These are phyloP conservation scores for Mortierella claussenii DNA, from an alignment of 192 early-diverging fungal species.

Conservation along the genomic window DNA sequence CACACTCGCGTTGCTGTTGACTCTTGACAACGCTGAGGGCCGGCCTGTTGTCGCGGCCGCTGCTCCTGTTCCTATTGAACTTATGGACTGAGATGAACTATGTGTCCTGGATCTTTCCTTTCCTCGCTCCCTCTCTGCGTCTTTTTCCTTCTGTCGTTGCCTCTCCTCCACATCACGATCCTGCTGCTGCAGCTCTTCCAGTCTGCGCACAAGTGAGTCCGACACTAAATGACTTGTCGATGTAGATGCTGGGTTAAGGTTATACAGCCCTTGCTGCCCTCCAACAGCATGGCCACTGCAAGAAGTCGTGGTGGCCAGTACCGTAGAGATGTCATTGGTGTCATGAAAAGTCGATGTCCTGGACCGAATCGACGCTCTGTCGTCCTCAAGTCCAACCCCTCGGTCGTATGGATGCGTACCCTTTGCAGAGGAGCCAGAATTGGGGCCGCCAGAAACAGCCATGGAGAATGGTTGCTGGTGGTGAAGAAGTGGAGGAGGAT, in stretches of 20 bases:
- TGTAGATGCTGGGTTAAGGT: neutral
- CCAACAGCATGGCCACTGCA: neutral
- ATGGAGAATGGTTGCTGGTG: too few species aligned
- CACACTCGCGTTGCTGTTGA: constrained; percentile 45
- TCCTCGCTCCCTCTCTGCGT: neutral
- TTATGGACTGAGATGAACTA: neutral
- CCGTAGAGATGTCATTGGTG: constrained; percentile 11
- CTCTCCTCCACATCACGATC: constrained; percentile 24
- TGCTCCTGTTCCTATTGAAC: neutral
- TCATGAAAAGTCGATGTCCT: constrained; percentile 24
- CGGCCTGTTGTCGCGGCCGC: neutral
- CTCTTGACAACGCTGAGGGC: constrained; percentile 29
- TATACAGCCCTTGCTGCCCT: neutral
- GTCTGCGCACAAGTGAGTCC: constrained; percentile 40
- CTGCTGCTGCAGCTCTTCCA: constrained; percentile 45
- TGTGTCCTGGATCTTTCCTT: neutral
- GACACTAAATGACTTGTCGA: constrained; percentile 21
- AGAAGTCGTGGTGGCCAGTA: constrained; percentile 4
- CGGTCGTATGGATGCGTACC: constrained; percentile 8
- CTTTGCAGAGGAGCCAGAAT: neutral
- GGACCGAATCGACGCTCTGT: constrained; percentile 33
- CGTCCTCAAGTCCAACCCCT: constrained; percentile 12
- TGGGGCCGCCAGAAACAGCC: neutral
- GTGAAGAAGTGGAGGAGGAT: neutral
- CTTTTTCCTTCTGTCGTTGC: neutral